Conservation (phyloP, 768 basidiomycete species). For the Chlorophyllum brunneum region DNA sequence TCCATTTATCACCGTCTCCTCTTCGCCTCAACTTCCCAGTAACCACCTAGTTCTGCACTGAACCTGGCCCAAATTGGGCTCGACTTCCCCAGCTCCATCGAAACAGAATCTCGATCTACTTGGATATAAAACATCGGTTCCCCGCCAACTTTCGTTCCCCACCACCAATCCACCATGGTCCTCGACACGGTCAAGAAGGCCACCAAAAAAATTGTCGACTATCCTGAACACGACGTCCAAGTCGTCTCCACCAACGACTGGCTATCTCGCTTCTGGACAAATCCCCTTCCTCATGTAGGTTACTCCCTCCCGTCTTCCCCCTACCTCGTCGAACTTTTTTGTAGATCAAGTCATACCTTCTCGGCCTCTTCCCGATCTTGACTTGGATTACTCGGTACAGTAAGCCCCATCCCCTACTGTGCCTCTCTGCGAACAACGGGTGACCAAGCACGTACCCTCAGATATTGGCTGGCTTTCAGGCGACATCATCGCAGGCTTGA, state of each 20-base stretch:
- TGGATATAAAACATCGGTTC: background rate
- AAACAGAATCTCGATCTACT: background rate
- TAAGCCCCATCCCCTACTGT: slow-evolving; percentile 28
- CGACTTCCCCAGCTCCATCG: background rate
- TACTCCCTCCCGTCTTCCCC: background rate
- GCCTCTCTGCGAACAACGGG: background rate
- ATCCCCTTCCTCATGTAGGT: slow-evolving; percentile 53
- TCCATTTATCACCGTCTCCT: no score
- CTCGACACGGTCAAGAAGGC: slow-evolving; percentile 34
- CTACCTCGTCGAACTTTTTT: slow-evolving; percentile 6
- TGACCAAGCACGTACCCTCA: slow-evolving; percentile 21
- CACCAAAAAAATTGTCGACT: slow-evolving; percentile 55
- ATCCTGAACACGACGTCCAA: slow-evolving; percentile 58
- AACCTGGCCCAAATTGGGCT: no score
- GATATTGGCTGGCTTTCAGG: slow-evolving; percentile 80
- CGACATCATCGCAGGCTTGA: slow-evolving; percentile 87
- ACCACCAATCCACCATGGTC: slow-evolving; percentile 16
- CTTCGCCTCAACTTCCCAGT: no score
- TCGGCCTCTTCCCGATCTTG: slow-evolving; percentile 78
- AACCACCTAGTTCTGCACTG: no score
- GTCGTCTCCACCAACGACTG: slow-evolving; percentile 59
- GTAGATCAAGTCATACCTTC: slow-evolving; percentile 62
- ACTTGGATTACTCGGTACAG: slow-evolving; percentile 88
- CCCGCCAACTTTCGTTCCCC: background rate
- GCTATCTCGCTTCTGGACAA: slow-evolving; percentile 31